Percentiles rank a stretch among this genome's conserved stretches.
phyloP scores from a whole-genome alignment of 228 moss, liverwort and hornwort genomes.

The Sphagnum magellanicum region DNA sequence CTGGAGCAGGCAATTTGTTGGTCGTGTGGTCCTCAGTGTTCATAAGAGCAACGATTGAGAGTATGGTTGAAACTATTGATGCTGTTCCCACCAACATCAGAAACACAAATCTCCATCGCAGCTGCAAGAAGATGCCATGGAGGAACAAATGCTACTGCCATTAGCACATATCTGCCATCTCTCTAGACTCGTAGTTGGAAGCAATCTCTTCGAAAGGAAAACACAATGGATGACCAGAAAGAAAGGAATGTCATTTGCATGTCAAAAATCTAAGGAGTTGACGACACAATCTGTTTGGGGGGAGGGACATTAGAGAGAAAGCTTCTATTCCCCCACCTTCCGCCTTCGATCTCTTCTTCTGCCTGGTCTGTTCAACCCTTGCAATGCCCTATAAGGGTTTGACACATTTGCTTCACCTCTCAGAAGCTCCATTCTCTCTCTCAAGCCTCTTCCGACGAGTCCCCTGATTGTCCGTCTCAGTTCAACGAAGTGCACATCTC shows the following conservation, averaged over 20 bases:
- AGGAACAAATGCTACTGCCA: neutral
- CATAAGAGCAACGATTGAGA: slow-evolving; percentile 39
- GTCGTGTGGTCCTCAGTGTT: slow-evolving; percentile 28
- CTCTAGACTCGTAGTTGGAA: slow-evolving; percentile 2
- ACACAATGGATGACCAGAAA: neutral
- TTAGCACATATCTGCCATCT: neutral
- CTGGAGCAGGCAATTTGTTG: slow-evolving; percentile 19
- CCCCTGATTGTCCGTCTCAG: too few species aligned
- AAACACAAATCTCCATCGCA: slow-evolving; percentile 29
- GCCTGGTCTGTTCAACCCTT: neutral
- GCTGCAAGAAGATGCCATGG: slow-evolving; percentile 16
- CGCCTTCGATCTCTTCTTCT: slow-evolving; percentile 19
- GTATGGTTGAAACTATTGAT: slow-evolving; percentile 34
- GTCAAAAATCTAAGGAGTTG: neutral
- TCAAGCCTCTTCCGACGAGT: too few species aligned
- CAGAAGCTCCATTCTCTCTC: slow-evolving; percentile 19
- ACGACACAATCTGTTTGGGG: too few species aligned
- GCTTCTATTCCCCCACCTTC: slow-evolving; percentile 15
- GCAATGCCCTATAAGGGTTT: slow-evolving; percentile 1
- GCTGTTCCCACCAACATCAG: slow-evolving; percentile 32
- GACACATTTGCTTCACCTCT: slow-evolving; percentile 1
- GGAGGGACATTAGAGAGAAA: neutral
- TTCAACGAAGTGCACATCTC: too few species aligned
- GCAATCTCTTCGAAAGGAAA: neutral
- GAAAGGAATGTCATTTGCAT: neutral